phyloP scores from a whole-genome alignment of 352 stramenopile species.

The Globisporangium splendens region DNA sequence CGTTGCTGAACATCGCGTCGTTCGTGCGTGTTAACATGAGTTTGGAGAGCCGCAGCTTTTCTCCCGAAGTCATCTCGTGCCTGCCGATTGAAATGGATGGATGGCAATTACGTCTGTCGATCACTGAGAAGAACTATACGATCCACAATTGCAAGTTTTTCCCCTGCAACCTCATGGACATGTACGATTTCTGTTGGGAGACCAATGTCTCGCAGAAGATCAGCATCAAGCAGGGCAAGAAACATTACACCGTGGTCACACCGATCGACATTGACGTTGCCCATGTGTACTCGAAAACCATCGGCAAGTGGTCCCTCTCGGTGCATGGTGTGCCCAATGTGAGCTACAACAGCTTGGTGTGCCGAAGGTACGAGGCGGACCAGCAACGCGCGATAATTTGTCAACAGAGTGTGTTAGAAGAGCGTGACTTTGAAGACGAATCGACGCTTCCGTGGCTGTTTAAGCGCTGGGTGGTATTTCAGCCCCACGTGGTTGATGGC shows the following conservation, averaged over 20 bases:
- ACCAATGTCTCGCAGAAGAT: constrained; percentile 76
- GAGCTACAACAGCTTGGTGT: constrained; percentile 85
- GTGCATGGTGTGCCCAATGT: constrained; percentile 82
- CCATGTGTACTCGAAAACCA: constrained; percentile 83
- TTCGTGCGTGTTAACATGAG: constrained; percentile 82
- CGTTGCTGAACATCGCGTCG: constrained; percentile 66
- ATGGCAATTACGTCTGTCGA: constrained; percentile 79
- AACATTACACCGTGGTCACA: constrained; percentile 80
- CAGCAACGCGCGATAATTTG: constrained; percentile 71
- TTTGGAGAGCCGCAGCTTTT: constrained; percentile 79
- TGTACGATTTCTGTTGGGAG: constrained; percentile 88
- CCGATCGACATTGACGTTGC: constrained; percentile 68
- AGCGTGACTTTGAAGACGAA: constrained; percentile 81
- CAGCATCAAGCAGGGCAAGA: constrained; percentile 76
- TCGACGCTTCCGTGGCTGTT: constrained; percentile 82
- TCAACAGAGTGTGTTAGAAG: constrained; percentile 80
- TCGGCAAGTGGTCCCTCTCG: constrained; percentile 78
- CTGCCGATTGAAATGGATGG: constrained; percentile 86
- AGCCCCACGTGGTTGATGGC: constrained; percentile 60
- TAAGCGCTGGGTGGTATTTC: constrained; percentile 87
- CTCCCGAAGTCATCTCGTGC: constrained; percentile 81
- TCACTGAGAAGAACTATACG: constrained; percentile 87
- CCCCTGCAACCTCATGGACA: constrained; percentile 64
- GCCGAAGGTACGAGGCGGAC: constrained; percentile 47
- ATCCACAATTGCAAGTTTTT: constrained; percentile 89